Evolutionary conservation across 805 yeast genomes (phyloP), one percentile per base, ranked within the genome.

Genomic region (Ogataea sp.): DNA sequence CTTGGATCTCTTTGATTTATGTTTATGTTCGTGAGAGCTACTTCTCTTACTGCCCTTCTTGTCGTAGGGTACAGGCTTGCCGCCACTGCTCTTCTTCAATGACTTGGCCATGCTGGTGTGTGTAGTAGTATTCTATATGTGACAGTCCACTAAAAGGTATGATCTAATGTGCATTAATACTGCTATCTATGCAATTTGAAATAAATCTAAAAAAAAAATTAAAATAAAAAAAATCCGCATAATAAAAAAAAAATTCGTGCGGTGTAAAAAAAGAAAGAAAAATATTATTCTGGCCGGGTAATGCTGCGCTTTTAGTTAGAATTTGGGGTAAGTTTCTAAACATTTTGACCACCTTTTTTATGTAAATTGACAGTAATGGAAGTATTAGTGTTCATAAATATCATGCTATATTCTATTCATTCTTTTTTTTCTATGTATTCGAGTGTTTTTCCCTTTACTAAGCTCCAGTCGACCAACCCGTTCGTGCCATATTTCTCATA

Each of bases 401-500:
- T n/a, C n/a, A n/a, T n/a, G n/a, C n/a, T n/a, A n/a, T n/a, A n/a
- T 8, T 27, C 14, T 8, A 9, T 14, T 29, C 4, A 29, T 16
- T 29, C 20, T 15, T 29, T 29, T 5, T 29, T 16, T 6, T 29
- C 20, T 7, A 29, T 29, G 9, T 29, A 17, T 37, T 40, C 30
- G 14, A 48, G 20, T 23, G 41, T 35, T 31, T 46, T 46, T 13
- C 49, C 52, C 17, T 43, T 45, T 15, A 43, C 43, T 18, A 52
- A 32, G 11, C 47, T 43, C 63, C 63, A 58, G 35, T 58, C 55
- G 15, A 58, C 48, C 6, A 46, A 23, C 1, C 46, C 47, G 3
- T 44, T 43, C 4, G 16, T 15, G 3, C 59, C 71, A 38, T 69
- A 67, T 15, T 62, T 53, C 25, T 65, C 62, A 14, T 52, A 48